These are phyloP conservation scores for Trichomonascaceae sp. DNA, from an alignment of 1,139 yeast genomes.

Conservation along the genomic window DNA sequence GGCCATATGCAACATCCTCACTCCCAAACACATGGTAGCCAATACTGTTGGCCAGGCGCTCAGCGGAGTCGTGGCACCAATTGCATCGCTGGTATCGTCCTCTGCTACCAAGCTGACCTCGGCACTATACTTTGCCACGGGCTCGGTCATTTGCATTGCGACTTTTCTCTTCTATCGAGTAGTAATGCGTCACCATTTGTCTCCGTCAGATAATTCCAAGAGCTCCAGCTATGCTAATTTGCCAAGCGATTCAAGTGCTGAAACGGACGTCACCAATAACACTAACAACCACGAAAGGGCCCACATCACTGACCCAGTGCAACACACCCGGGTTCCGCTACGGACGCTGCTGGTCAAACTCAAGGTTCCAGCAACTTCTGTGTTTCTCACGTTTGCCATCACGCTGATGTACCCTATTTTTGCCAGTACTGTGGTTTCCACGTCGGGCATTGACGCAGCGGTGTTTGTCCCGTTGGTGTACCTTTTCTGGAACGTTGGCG, in stretches of 20 bases:
- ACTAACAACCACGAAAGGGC: neutral
- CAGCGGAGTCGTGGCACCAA: conserved; percentile 82
- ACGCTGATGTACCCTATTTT: conserved; percentile 82
- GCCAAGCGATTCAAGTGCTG: too few relatives aligned
- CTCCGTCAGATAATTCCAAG: too few relatives aligned
- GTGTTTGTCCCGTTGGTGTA: conserved; percentile 66
- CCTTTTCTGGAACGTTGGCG: conserved; percentile 83
- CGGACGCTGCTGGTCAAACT: conserved; percentile 43
- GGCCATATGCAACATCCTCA: conserved; percentile 74
- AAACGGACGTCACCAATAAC: too few relatives aligned
- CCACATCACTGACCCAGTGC: neutral
- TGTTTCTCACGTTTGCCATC: conserved; percentile 61
- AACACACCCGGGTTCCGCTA: conserved; percentile 32
- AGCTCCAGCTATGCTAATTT: neutral
- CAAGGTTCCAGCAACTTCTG: conserved; percentile 49
- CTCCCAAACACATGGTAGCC: conserved; percentile 70
- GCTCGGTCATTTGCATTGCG: conserved; percentile 7
- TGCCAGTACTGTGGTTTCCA: conserved; percentile 58
- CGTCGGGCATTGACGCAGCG: conserved; percentile 32
- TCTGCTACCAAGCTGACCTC: conserved; percentile 31
- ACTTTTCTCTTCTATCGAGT: conserved; percentile 6
- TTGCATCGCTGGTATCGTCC: conserved; percentile 49
- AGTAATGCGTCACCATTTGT: too few relatives aligned
- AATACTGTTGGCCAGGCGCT: conserved; percentile 92
- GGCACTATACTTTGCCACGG: conserved; percentile 26